Base-by-base conservation (phyloP, 1,139 yeast genomes). In the Debaryomyces robertsiae region DNA sequence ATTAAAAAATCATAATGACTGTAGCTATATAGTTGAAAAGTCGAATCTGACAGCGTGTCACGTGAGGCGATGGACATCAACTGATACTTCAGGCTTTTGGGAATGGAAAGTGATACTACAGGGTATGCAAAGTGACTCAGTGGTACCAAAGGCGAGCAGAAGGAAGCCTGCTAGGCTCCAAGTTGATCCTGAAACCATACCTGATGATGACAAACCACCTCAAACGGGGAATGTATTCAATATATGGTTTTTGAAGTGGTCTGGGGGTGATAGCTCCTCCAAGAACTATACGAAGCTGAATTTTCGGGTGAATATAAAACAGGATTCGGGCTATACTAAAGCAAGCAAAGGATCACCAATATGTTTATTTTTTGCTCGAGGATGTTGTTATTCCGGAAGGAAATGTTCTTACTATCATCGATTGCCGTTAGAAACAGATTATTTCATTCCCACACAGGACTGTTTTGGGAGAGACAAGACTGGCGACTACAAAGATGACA, bases 401-500 rank as follows among this genome's bases (percentile, higher is more conserved):
- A 75, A 79, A 37, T 93, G 98, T 60, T 77, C 75, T 25, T 90
- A 81, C 58, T 65, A 84, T 36, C 98, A 93, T 60, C 68, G 96
- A 36, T 58, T 87, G 11, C 98, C 98, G 0, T 61, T 58, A 0
- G 58, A 65, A 1, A 39, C 46, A 1, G 83, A 79, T 45, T 59
- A 64, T 32, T 67, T 68, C 43, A 72, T 82, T 1, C 77, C 82
- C 9, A 82, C 89, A 1, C 79, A 82, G 30, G 98, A 93, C 62
- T 91, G 98, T 54, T 93, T 93, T 69, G 98, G 98, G 0, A 69
- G 98, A 43, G 96, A 88, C 57, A 88, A 85, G 59, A 85, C 86
- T 46, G 73, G 87, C 1, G 86, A 81, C 32, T 88, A 88, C 57
- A 70, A 90, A 49, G 97, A 91, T 50, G 98, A 93, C 61, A 89